Conservation (phyloP, 306 rosid genomes). For the Casuarina cunninghamiana region DNA sequence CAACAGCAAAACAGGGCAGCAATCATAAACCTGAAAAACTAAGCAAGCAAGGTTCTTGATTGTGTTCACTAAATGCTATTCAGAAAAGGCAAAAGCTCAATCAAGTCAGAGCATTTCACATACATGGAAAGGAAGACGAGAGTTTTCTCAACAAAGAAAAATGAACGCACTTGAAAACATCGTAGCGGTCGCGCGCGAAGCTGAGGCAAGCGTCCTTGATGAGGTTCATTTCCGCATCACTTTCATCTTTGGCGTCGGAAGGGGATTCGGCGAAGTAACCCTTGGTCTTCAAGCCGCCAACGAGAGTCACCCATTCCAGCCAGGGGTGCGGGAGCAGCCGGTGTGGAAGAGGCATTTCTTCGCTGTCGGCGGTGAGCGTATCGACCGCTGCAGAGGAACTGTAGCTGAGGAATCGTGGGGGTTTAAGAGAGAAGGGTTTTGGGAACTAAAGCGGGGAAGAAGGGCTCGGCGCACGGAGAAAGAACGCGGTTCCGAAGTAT, state of each 20-base stretch:
- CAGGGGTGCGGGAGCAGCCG: conserved; percentile 58
- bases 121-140: background rate
- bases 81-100: background rate
- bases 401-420: conserved; percentile 34
- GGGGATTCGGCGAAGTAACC: conserved; percentile 59
- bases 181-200: conserved; percentile 89
- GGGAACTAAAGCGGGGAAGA: conserved; percentile 31
- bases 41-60: background rate
- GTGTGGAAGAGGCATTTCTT: conserved; percentile 15
- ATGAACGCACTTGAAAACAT: conserved; percentile 57
- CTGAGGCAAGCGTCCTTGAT: conserved; percentile 74
- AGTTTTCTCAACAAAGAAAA: background rate
- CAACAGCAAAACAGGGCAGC: background rate
- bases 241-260: conserved; percentile 26
- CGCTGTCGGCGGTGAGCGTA: conserved; percentile 14
- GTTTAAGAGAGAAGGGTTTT: conserved; percentile 30
- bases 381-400: conserved; percentile 31
- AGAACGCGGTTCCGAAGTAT: conserved; percentile 15
- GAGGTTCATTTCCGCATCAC: conserved; percentile 34
- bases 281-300: conserved; percentile 61
- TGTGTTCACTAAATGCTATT: background rate
- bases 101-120: background rate
- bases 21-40: background rate
- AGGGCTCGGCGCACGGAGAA: conserved; percentile 24
- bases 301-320: conserved; percentile 91